These are phyloP conservation scores for Phytophthora boehmeriae DNA, from an alignment of 352 stramenopile genomes.

Conservation along the genomic window DNA sequence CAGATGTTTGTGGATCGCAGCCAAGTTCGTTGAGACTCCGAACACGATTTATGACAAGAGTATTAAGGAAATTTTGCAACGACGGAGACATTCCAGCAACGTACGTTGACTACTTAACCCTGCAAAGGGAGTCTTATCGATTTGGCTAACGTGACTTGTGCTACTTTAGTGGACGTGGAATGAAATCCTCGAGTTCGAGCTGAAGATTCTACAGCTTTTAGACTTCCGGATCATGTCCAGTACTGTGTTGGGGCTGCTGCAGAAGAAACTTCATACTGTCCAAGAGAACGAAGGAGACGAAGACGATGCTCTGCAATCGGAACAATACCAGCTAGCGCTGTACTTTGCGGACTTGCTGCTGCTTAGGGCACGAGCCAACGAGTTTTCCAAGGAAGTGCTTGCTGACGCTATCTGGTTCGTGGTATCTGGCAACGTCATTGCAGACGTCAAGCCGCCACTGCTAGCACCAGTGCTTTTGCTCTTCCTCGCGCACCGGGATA, in stretches of 20 bases:
- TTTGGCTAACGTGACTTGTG: constrained; percentile 10
- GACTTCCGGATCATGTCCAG: constrained; percentile 63
- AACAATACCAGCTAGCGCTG: constrained; percentile 51
- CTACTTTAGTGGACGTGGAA: constrained; percentile 60
- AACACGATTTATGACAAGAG: constrained; percentile 57
- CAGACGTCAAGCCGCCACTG: constrained; percentile 49
- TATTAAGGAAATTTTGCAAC: constrained; percentile 71
- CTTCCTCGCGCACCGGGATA: constrained; percentile 68
- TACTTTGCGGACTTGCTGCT: constrained; percentile 70
- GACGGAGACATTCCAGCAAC: constrained; percentile 61
- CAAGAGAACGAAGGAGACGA: constrained; percentile 8
- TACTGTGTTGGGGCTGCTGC: constrained; percentile 49
- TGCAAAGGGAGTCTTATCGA: no score
- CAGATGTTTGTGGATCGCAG: constrained; percentile 73
- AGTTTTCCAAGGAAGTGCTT: constrained; percentile 54
- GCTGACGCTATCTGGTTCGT: constrained; percentile 69
- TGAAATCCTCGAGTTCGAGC: constrained; percentile 61
- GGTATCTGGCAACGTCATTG: constrained; percentile 47
- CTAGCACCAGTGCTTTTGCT: constrained; percentile 62
- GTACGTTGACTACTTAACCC: no score
- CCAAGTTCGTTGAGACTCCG: constrained; percentile 75
- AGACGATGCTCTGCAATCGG: no score
- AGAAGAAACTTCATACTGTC: constrained; percentile 46
- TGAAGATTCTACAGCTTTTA: constrained; percentile 46
- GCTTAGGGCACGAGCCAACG: constrained; percentile 45